phyloP scores from a whole-genome alignment of 2,329 filamentous ascomycete species.

The Aspergillus brasiliensis region DNA sequence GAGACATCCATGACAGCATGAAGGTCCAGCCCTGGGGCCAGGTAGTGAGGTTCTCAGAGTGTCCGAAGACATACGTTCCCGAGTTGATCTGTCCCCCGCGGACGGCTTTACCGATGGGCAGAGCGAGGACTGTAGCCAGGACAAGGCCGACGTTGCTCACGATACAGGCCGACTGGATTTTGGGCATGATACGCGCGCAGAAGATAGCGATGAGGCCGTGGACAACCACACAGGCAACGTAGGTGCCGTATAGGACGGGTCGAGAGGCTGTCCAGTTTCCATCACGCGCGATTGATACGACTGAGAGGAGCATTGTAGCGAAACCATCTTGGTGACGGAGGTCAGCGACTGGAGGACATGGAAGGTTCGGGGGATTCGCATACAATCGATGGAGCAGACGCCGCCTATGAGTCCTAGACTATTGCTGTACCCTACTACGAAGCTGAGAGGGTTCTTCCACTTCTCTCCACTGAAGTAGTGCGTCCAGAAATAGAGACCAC shows the following conservation, averaged over 20 bases:
- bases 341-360: not conserved
- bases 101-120: constrained; percentile 52
- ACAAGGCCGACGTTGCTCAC: constrained; percentile 58
- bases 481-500: constrained; percentile 62
- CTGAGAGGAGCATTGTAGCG: constrained; percentile 47
- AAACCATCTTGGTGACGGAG: constrained; percentile 17
- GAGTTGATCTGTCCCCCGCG: constrained; percentile 34
- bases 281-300: constrained; percentile 59
- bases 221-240: constrained; percentile 55
- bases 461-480: constrained; percentile 60
- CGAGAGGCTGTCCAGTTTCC: constrained; percentile 59
- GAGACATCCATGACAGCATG: constrained; percentile 62
- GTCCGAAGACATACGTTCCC: constrained; percentile 56
- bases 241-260: constrained; percentile 59
- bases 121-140: constrained; percentile 56
- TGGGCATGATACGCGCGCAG: constrained; percentile 60
- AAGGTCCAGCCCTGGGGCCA: constrained; percentile 62
- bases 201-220: constrained; percentile 59
- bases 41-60: constrained; percentile 58
- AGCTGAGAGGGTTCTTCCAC: constrained; percentile 59
- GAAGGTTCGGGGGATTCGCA: constrained; percentile 9
- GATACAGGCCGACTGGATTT: constrained; percentile 59
- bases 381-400: constrained; percentile 62
- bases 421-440: constrained; percentile 63
- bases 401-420: constrained; percentile 62